Evolutionary conservation across 2,329 filamentous ascomycete genomes (phyloP).

Genomic region (Cadophora gregata): DNA sequence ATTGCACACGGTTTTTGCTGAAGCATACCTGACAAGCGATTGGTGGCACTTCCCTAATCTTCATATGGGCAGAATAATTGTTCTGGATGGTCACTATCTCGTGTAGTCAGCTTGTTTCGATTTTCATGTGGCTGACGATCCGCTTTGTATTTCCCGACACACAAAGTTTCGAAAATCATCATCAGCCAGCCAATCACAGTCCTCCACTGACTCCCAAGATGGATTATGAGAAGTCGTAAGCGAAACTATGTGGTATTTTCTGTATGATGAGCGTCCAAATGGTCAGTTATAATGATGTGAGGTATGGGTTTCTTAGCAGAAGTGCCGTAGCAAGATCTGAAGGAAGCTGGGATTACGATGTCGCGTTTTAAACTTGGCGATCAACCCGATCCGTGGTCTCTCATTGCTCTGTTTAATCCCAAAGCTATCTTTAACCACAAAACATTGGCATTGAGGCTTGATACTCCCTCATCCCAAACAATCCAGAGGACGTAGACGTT

Average conservation of each 20-base stretch:
- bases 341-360: constrained; percentile 15
- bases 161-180: not conserved
- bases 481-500: constrained; percentile 25
- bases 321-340: constrained; percentile 13
- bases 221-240: not conserved
- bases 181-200: constrained; percentile 3
- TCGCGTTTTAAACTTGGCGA: constrained; percentile 18
- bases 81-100: not conserved
- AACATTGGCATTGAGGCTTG: constrained; percentile 15
- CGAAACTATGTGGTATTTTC: not conserved
- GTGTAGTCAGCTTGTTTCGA: constrained; percentile 12
- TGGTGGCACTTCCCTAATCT: not conserved
- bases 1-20: not conserved
- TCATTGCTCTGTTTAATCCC: constrained; percentile 12
- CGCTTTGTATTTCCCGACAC: not conserved
- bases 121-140: not conserved
- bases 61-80: not conserved
- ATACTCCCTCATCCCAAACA: constrained; percentile 20
- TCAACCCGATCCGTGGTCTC: constrained; percentile 15
- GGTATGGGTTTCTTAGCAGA: constrained; percentile 12
- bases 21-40: not conserved
- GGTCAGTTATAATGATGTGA: not conserved
- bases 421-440: constrained; percentile 23
- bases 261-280: constrained; percentile 6
- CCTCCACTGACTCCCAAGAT: not conserved